phyloP scores from a whole-genome alignment of 140 eudicot species.

The Erigeron philadelphicus region DNA sequence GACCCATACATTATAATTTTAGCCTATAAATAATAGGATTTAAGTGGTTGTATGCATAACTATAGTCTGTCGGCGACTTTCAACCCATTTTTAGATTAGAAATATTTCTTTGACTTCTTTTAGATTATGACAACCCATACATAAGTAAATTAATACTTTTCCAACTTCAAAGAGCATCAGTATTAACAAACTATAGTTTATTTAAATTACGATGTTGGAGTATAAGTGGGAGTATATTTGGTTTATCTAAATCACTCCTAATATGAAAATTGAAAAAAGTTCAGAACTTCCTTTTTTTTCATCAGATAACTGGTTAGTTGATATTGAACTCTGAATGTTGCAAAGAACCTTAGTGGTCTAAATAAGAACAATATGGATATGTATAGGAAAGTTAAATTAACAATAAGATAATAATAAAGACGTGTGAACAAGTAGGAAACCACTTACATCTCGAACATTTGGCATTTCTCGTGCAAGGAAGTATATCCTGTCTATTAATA shows the following conservation, averaged over 20 bases:
- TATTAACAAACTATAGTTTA: not conserved
- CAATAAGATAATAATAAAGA: conserved; percentile 13
- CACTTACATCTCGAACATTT: conserved; percentile 30
- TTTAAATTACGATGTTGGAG: not conserved
- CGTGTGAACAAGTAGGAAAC: conserved; percentile 8
- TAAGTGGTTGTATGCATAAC: too few species aligned
- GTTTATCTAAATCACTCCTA: not conserved
- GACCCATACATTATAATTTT: not conserved
- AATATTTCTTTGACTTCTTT: too few species aligned
- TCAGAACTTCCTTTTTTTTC: not conserved
- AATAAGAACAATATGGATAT: not conserved
- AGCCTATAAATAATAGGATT: too few species aligned
- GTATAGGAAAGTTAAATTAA: not conserved
- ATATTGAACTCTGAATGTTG: not conserved
- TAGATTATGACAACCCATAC: not conserved
- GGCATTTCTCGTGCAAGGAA: conserved; percentile 28
- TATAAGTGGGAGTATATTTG: too few species aligned
- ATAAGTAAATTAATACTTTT: not conserved
- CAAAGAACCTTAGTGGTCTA: not conserved
- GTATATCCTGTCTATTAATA: conserved; percentile 28
- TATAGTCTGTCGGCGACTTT: too few species aligned
- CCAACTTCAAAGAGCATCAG: not conserved
- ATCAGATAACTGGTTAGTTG: not conserved
- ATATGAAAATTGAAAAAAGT: not conserved
- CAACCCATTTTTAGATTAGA: too few species aligned